Evolutionary conservation across 1,284 basidiomycete species (phyloP).

Genomic region (Pseudozyma pruni): DNA sequence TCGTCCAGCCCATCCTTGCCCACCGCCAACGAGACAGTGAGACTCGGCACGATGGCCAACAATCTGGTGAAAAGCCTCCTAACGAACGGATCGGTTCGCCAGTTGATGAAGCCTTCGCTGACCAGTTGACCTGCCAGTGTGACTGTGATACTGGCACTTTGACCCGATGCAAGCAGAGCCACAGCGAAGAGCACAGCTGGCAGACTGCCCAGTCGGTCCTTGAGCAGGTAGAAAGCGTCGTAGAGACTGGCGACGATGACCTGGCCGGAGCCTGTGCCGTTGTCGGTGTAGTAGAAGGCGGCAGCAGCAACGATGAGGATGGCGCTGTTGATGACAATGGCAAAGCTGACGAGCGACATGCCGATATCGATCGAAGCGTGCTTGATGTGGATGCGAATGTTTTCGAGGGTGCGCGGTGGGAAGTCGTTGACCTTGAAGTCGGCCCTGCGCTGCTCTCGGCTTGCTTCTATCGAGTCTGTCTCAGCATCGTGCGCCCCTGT

Average conservation of each 20-base stretch:
- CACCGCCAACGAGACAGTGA: conserved; percentile 79
- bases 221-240: conserved; percentile 61
- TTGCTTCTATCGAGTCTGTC: conserved; percentile 2
- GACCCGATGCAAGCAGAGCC: conserved; percentile 76
- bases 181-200: conserved; percentile 64
- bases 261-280: conserved; percentile 19
- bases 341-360: conserved; percentile 64
- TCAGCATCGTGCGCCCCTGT: conserved; percentile 3
- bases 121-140: conserved; percentile 92
- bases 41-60: conserved; percentile 86
- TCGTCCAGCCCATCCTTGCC: conserved; percentile 81
- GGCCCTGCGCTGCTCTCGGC: not conserved
- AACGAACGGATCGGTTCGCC: conserved; percentile 83
- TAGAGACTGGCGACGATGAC: conserved; percentile 60
- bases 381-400: conserved; percentile 55
- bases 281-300: conserved; percentile 63
- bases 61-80: conserved; percentile 85
- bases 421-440: conserved; percentile 8
- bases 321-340: conserved; percentile 83
- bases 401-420: conserved; percentile 28
- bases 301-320: conserved; percentile 74
- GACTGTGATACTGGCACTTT: conserved; percentile 91
- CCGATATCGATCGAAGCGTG: conserved; percentile 66
- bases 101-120: conserved; percentile 91
- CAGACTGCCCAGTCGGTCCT: conserved; percentile 41